phyloP scores from a whole-genome alignment of 176 grass and related monocot genomes.

The Secale cereale region DNA sequence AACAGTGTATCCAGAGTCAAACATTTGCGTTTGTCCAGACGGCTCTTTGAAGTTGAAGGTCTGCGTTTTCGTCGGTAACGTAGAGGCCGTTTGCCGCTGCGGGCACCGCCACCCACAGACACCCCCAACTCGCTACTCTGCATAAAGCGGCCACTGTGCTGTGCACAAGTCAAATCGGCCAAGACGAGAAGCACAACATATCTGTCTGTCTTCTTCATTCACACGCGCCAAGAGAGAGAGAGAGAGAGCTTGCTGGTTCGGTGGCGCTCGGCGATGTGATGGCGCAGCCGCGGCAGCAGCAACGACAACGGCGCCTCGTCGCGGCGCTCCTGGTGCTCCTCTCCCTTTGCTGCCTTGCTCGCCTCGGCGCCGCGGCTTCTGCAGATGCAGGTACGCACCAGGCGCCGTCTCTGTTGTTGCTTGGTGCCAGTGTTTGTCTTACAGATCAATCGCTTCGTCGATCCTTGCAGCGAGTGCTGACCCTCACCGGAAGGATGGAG shows the following conservation, averaged over 20 bases:
- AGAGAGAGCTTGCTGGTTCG: not conserved
- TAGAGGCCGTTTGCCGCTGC: no score
- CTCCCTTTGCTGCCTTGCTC: slow-evolving; percentile 25
- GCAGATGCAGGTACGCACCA: slow-evolving; percentile 2
- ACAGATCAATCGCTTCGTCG: not conserved
- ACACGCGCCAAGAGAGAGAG: not conserved
- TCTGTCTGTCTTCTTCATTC: not conserved
- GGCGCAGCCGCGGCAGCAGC: slow-evolving; percentile 23
- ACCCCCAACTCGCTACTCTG: not conserved
- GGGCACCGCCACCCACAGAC: no score
- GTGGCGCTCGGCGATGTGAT: slow-evolving; percentile 18
- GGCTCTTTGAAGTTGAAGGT: not conserved
- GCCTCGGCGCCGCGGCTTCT: slow-evolving; percentile 6
- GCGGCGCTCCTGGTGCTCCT: slow-evolving; percentile 17
- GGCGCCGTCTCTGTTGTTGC: no score
- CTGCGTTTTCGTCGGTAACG: not conserved
- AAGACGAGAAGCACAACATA: not conserved
- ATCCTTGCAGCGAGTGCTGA: not conserved
- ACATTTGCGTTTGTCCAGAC: not conserved
- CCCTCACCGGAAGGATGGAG: not conserved
- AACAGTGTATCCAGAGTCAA: not conserved
- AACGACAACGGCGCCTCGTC: not conserved
- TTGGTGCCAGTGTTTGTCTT: not conserved
- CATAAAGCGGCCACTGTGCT: slow-evolving; percentile 27
- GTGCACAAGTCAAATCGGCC: slow-evolving; percentile 19